Base-by-base conservation (phyloP, 345 rosid genomes). In the Euphorbia lathyris region DNA sequence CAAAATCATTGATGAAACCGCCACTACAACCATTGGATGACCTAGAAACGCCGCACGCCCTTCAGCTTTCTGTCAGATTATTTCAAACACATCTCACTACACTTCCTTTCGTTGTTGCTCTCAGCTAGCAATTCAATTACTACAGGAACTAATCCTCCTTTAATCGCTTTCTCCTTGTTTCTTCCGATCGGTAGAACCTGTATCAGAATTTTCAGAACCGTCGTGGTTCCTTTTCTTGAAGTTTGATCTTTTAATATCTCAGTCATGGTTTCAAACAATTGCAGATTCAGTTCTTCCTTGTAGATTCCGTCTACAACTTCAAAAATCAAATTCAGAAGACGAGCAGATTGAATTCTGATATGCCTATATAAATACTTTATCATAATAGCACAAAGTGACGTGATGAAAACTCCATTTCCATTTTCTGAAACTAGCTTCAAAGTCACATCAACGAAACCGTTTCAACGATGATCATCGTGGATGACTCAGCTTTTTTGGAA, bases 1-100 rank as follows among this genome's bases (percentile, higher is more conserved):
- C 22, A 90, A 78, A 65, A 93, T 89, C 83, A 84, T 93, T 79
- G 88, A 89, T 7, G 88, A 84, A 17, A 93, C 92, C 0, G 87
- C 83, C 0, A 93, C 97, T 13, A 93, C 42, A 53, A 90, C 92
- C 4, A 90, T 90, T 5, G 84, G 84, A 29, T 93, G 96, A 26
- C 60, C 71, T 60, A 90, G 66, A 55, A 90, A 77, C 77, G 85
- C 86, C 7, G 93, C 88, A 57, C 98, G 72, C 72, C 98, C 98
- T 60, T 90, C 94, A 0, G 97, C 96, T 47, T 87, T 84, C 69
- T 72, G 80, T 68, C 94, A 93, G 51, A 89, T 56, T 34, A 74
- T 52, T 75, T 87, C 96, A 58, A 90, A 74, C 47, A 80, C 71
- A 70, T 70, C 64, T 76, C 80, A 55, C 72, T 71, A 9, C 53